These are phyloP conservation scores for Saccharum officinarum DNA, from an alignment of 176 grass and related monocot species.

Conservation along the genomic window DNA sequence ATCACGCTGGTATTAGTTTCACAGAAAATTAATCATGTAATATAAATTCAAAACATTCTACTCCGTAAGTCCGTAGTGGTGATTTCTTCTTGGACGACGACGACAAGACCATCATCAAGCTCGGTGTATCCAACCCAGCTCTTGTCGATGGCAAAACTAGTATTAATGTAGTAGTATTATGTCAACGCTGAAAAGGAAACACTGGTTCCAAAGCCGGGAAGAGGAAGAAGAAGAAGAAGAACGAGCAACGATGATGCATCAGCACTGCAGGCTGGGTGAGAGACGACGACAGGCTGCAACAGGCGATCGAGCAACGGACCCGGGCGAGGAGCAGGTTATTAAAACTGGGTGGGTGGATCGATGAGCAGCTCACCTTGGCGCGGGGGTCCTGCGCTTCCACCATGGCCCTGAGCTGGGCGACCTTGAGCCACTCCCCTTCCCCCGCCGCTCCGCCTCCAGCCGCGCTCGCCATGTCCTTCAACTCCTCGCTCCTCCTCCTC, in stretches of 20 bases:
- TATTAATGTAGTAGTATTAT: too few species aligned
- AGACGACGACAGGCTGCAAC: neutral
- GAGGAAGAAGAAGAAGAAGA: too few species aligned
- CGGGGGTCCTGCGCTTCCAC: conserved; percentile 37
- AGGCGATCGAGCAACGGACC: neutral
- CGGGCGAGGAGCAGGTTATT: too few species aligned
- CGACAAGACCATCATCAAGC: too few species aligned
- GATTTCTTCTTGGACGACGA: neutral
- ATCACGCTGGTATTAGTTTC: too few species aligned
- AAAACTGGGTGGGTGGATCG: neutral
- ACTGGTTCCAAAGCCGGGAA: too few species aligned
- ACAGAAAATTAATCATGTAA: neutral
- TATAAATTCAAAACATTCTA: neutral
- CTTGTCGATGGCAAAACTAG: too few species aligned
- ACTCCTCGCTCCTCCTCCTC: too few species aligned
- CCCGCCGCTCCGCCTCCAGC: conserved; percentile 16
- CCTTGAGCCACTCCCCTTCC: conserved; percentile 49
- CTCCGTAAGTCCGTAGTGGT: neutral
- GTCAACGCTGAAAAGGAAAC: too few species aligned
- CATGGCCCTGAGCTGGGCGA: conserved; percentile 38
- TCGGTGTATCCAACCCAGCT: too few species aligned
- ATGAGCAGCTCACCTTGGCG: conserved; percentile 33
- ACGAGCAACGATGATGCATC: too few species aligned
- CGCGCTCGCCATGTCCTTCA: neutral
- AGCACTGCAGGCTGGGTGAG: neutral